phyloP scores from a whole-genome alignment of 2,329 filamentous ascomycete genomes.

The Reticulascus tulasneorum region DNA sequence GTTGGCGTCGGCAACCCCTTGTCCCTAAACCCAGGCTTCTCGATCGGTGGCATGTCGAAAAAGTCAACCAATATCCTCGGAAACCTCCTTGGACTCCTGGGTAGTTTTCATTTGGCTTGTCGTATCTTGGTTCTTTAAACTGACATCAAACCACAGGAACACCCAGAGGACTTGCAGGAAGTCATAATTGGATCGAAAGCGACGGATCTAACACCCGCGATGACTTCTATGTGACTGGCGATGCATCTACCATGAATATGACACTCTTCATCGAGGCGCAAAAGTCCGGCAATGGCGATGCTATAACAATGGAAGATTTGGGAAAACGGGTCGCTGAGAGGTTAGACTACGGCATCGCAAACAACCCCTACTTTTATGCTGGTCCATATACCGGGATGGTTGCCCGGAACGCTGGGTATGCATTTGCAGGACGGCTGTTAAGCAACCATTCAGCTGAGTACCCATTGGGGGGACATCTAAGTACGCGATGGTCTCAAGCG shows the following conservation, averaged over 20 bases:
- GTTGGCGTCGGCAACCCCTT: slow-evolving; percentile 46
- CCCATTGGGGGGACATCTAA: slow-evolving; percentile 22
- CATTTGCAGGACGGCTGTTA: slow-evolving; percentile 38
- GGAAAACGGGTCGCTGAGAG: slow-evolving; percentile 38
- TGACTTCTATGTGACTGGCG: slow-evolving; percentile 47
- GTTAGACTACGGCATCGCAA: slow-evolving; percentile 41
- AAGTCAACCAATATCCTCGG: slow-evolving; percentile 35
- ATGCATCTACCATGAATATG: slow-evolving; percentile 48
- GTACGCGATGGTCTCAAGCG: too few relatives aligned
- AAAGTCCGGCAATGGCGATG: slow-evolving; percentile 25
- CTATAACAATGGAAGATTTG: slow-evolving; percentile 39
- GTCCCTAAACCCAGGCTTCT: slow-evolving; percentile 45
- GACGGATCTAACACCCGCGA: slow-evolving; percentile 49
- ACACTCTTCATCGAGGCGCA: slow-evolving; percentile 46
- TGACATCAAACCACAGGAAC: too few relatives aligned
- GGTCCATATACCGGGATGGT: slow-evolving; percentile 48
- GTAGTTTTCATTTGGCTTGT: too few relatives aligned
- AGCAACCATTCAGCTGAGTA: slow-evolving; percentile 39
- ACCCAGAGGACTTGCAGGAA: slow-evolving; percentile 44
- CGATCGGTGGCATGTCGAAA: slow-evolving; percentile 42
- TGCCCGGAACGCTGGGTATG: slow-evolving; percentile 43
- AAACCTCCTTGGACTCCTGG: slow-evolving; percentile 39
- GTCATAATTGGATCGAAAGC: slow-evolving; percentile 52
- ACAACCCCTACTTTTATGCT: slow-evolving; percentile 52
- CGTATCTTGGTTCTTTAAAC: too few relatives aligned